phyloP scores from a whole-genome alignment of 768 basidiomycete genomes.

The Symmetrospora coprosmae region DNA sequence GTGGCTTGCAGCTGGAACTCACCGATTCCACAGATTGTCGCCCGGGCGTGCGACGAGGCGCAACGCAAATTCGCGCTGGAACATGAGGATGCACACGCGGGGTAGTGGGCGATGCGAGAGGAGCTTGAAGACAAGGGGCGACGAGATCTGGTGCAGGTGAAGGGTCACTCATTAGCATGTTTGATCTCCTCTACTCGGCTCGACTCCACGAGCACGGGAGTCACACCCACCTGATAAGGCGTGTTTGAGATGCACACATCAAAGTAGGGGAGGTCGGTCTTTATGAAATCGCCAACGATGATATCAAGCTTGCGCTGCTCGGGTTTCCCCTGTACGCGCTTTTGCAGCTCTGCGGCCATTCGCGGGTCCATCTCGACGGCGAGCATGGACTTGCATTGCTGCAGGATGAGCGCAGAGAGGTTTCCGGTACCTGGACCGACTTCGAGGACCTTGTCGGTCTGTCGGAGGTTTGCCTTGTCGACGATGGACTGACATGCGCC shows the following conservation, averaged over 20 bases:
- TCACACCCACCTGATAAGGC: conserved; percentile 61
- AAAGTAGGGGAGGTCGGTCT: conserved; percentile 93
- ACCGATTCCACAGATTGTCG: conserved; percentile 72
- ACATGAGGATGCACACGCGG: conserved; percentile 94
- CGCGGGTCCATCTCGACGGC: conserved; percentile 97
- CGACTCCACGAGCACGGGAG: background rate
- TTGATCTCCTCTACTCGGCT: too few species aligned
- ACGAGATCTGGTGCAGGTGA: conserved; percentile 53
- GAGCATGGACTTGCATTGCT: conserved; percentile 79
- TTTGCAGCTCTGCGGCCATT: conserved; percentile 94
- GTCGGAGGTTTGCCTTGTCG: conserved; percentile 67
- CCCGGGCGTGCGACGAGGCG: conserved; percentile 75
- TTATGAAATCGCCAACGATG: conserved; percentile 93
- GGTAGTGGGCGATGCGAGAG: conserved; percentile 90
- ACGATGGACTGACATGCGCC: conserved; percentile 60
- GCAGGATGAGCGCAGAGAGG: conserved; percentile 79
- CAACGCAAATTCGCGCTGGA: conserved; percentile 94
- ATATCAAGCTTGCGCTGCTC: conserved; percentile 90
- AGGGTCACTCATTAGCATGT: background rate
- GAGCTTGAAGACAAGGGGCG: conserved; percentile 88
- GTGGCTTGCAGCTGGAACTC: too few species aligned
- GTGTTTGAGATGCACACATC: conserved; percentile 99
- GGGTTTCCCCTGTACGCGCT: conserved; percentile 94
- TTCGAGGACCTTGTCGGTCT: conserved; percentile 90
- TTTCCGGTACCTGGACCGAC: conserved; percentile 98